Percentiles rank a stretch among this genome's conserved stretches.
phyloP scores from a whole-genome alignment of 164 flowering plant genomes.

The Magnolia changhungtana region DNA sequence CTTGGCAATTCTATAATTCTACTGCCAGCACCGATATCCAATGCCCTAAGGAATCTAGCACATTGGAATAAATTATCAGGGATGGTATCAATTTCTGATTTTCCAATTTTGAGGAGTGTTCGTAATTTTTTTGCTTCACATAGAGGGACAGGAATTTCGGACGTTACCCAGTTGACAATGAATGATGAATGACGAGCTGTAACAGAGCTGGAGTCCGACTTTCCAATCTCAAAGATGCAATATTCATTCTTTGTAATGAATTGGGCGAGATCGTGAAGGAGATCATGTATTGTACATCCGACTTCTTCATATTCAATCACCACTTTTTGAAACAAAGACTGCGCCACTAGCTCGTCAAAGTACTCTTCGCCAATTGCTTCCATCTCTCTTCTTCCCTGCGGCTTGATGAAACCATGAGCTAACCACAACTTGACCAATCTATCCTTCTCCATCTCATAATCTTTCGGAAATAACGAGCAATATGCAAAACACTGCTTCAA shows the following conservation, averaged over 20 bases:
- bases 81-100: no score
- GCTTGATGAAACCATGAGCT: slow-evolving; percentile 10
- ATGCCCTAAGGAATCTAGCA: background rate
- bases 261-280: slow-evolving; percentile 8
- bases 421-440: slow-evolving; percentile 11
- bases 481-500: slow-evolving; percentile 14
- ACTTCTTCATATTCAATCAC: no score
- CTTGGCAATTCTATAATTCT: background rate
- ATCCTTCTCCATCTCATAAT: background rate
- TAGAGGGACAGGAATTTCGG: background rate
- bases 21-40: slow-evolving; percentile 1
- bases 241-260: background rate
- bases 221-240: background rate
- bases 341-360: slow-evolving; percentile 8
- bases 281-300: slow-evolving; percentile 6
- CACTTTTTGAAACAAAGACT: slow-evolving; percentile 11
- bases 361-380: slow-evolving; percentile 6
- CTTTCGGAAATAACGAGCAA: slow-evolving; percentile 13
- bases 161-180: background rate
- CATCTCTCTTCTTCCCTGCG: background rate
- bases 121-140: background rate
- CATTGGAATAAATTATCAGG: background rate
- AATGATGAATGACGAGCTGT: background rate
- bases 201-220: background rate
- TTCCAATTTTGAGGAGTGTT: background rate